These are phyloP conservation scores for Plenodomus lindquistii DNA, from an alignment of 2,329 filamentous ascomycete genomes.

Conservation along the genomic window DNA sequence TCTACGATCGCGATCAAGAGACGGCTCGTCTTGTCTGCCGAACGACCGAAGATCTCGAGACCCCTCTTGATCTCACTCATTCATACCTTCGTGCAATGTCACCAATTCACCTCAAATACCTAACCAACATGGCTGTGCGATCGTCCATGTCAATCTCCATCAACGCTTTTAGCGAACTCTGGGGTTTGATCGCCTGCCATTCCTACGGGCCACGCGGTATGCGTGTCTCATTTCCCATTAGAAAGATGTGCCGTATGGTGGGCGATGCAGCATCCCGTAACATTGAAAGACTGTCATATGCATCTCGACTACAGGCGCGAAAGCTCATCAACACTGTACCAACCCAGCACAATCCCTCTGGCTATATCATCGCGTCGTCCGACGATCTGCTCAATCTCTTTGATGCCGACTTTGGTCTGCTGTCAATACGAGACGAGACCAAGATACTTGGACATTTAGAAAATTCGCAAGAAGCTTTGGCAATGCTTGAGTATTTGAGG, in stretches of 20 bases:
- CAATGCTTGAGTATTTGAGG: constrained; percentile 81
- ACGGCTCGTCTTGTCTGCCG: constrained; percentile 83
- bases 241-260: constrained; percentile 88
- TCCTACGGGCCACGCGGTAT: constrained; percentile 77
- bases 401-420: constrained; percentile 81
- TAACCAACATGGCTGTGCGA: constrained; percentile 87
- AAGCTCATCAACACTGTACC: constrained; percentile 87
- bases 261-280: constrained; percentile 86
- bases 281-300: constrained; percentile 85
- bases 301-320: constrained; percentile 79
- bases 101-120: constrained; percentile 85
- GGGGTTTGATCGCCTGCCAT: constrained; percentile 88
- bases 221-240: constrained; percentile 88
- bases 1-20: constrained; percentile 82
- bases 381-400: constrained; percentile 84
- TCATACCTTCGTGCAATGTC: constrained; percentile 87
- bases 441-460: constrained; percentile 78
- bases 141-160: constrained; percentile 95
- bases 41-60: constrained; percentile 71
- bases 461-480: constrained; percentile 80
- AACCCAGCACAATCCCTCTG: constrained; percentile 78
- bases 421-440: constrained; percentile 86
- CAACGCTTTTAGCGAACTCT: constrained; percentile 81
- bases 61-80: constrained; percentile 80
- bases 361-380: constrained; percentile 87